phyloP scores from a whole-genome alignment of 2,329 filamentous ascomycete genomes.

The Neocucurbitaria cava region DNA sequence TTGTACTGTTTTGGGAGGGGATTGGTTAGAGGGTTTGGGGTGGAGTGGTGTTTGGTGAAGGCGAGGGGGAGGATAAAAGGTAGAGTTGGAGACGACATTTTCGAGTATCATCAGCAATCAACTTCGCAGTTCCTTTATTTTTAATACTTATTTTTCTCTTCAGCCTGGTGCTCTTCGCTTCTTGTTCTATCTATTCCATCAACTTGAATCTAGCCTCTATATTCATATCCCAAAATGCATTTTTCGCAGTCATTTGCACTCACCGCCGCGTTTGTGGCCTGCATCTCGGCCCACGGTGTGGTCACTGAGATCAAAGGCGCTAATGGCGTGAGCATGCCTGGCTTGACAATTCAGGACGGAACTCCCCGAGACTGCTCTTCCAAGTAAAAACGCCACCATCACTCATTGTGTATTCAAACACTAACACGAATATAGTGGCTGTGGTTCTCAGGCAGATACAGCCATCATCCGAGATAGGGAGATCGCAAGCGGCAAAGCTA shows the following conservation, averaged over 20 bases:
- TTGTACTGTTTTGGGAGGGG: constrained; percentile 4
- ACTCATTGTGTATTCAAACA: background rate
- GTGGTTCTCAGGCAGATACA: constrained; percentile 72
- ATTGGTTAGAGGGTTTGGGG: constrained; percentile 4
- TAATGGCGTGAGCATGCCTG: constrained; percentile 69
- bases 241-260: constrained; percentile 35
- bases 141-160: constrained; percentile 18
- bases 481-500: constrained; percentile 60
- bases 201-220: constrained; percentile 26
- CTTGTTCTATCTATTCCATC: constrained; percentile 10
- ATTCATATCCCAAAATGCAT: constrained; percentile 28
- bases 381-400: constrained; percentile 29
- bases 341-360: constrained; percentile 67
- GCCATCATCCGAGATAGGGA: constrained; percentile 71
- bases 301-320: constrained; percentile 64
- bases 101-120: constrained; percentile 24
- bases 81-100: constrained; percentile 1
- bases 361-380: constrained; percentile 72
- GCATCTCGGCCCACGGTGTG: constrained; percentile 65
- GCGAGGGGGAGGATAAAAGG: constrained; percentile 26
- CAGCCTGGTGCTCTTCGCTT: constrained; percentile 29
- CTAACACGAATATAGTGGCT: constrained; percentile 47
- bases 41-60: constrained; percentile 2
- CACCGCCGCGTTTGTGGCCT: constrained; percentile 39
- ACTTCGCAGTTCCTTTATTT: constrained; percentile 13